Evolutionary conservation across 768 basidiomycete genomes (phyloP).

Genomic region (Suillus cothurnatus): DNA sequence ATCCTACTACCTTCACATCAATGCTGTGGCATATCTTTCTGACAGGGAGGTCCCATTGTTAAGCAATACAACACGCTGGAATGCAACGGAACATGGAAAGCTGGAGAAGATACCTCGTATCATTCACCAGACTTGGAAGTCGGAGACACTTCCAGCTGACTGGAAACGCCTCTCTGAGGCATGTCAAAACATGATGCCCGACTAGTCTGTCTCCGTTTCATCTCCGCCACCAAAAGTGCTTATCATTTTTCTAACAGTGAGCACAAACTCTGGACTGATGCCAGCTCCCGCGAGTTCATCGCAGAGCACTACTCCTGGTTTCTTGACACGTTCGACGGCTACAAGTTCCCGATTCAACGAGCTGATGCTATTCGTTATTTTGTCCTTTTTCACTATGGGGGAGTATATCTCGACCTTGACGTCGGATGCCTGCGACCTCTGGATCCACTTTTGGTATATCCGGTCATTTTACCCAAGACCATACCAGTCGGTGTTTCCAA

Average conservation of each 20-base stretch:
- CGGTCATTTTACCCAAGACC: slow-evolving; percentile 91
- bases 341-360: slow-evolving; percentile 90
- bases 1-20: slow-evolving; percentile 86
- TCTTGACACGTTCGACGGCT: slow-evolving; percentile 89
- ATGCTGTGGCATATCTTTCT: slow-evolving; percentile 74
- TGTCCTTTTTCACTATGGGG: slow-evolving; percentile 92
- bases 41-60: slow-evolving; percentile 72
- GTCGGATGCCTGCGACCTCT: slow-evolving; percentile 88
- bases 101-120: slow-evolving; percentile 86
- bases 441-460: slow-evolving; percentile 83
- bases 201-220: slow-evolving; percentile 72
- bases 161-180: slow-evolving; percentile 83
- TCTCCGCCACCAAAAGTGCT: slow-evolving; percentile 12
- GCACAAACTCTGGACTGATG: slow-evolving; percentile 98
- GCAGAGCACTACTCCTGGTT: slow-evolving; percentile 89
- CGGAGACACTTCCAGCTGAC: slow-evolving; percentile 75
- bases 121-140: slow-evolving; percentile 99
- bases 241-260: slow-evolving; percentile 54
- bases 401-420: slow-evolving; percentile 95
- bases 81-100: slow-evolving; percentile 59
- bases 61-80: slow-evolving; percentile 59
- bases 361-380: slow-evolving; percentile 99
- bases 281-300: slow-evolving; percentile 86
- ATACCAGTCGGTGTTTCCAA: slow-evolving; percentile 98
- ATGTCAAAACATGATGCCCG: slow-evolving; percentile 90